A percentile compares a stretch with the other conserved stretches of the same genome.
Conservation (phyloP, 2,329 filamentous ascomycete species). For the Phoma herbarum region DNA sequence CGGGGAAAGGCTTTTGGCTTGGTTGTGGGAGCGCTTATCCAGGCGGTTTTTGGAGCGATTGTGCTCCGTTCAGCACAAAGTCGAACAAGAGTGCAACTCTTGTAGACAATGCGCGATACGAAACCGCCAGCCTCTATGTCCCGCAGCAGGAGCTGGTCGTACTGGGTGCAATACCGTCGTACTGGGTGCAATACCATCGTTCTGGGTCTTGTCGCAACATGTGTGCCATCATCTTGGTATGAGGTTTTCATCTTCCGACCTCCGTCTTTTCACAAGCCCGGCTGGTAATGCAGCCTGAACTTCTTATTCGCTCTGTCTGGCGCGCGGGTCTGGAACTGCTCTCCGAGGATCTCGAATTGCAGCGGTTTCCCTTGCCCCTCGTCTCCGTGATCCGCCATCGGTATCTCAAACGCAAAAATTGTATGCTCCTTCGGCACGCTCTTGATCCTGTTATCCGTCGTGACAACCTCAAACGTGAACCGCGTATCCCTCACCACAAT, state of each 20-base stretch:
- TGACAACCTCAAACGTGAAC: constrained; percentile 86
- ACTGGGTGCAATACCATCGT: no score
- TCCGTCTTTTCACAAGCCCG: constrained; percentile 68
- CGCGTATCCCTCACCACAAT: constrained; percentile 90
- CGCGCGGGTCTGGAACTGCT: constrained; percentile 83
- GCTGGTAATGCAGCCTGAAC: constrained; percentile 84
- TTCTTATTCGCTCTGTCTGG: constrained; percentile 89
- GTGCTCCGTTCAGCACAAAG: neutral
- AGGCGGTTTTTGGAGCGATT: neutral
- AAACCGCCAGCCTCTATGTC: neutral
- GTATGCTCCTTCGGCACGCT: constrained; percentile 89
- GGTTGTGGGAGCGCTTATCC: neutral
- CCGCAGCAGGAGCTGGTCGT: neutral
- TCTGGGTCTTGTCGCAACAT: no score
- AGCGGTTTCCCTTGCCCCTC: constrained; percentile 58
- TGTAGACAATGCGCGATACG: neutral
- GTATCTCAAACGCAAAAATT: constrained; percentile 79
- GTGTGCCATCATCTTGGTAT: neutral
- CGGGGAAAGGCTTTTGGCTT: neutral
- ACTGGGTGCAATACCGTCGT: no score
- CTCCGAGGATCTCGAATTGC: constrained; percentile 85
- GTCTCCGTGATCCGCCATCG: constrained; percentile 54
- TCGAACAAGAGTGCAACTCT: no score
- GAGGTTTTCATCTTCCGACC: no score
- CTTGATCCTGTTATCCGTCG: constrained; percentile 74